These are phyloP conservation scores for Gigaspora rosea DNA, from an alignment of 192 early-diverging fungal genomes.

Conservation along the genomic window DNA sequence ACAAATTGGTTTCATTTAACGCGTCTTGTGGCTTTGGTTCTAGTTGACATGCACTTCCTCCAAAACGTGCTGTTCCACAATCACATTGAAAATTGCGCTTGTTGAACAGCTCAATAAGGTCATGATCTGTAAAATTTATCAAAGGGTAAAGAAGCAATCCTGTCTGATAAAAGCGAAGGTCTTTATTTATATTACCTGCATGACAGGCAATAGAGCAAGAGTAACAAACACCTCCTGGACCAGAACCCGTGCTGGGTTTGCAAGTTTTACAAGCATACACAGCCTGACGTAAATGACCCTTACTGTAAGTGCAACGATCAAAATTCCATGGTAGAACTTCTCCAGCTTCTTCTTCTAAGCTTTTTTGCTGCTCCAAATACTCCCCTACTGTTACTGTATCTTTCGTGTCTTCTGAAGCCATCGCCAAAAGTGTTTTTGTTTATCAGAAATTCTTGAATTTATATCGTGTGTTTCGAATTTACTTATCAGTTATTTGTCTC, in stretches of 20 bases:
- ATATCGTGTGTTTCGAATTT: no score
- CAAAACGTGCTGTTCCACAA: constrained; percentile 70
- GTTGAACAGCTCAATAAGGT: constrained; percentile 83
- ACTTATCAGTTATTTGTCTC: no score
- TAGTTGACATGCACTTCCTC: constrained; percentile 45
- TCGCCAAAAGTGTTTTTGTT: not conserved
- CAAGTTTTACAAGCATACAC: constrained; percentile 86
- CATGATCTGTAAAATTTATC: constrained; percentile 52
- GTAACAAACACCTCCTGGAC: constrained; percentile 68
- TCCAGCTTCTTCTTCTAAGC: constrained; percentile 47
- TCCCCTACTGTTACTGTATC: constrained; percentile 44
- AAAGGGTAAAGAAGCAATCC: not conserved
- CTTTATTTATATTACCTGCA: constrained; percentile 26
- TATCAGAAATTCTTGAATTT: no score
- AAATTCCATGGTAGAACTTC: constrained; percentile 68
- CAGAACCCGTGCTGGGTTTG: constrained; percentile 37
- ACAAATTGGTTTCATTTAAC: constrained; percentile 69
- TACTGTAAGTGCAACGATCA: constrained; percentile 71
- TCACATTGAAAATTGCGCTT: constrained; percentile 88
- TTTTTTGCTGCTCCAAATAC: constrained; percentile 41
- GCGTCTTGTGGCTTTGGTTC: constrained; percentile 44
- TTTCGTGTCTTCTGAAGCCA: constrained; percentile 29
- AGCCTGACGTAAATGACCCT: constrained; percentile 77
- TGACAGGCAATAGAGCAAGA: constrained; percentile 80
- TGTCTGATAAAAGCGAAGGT: not conserved